Percentiles rank a stretch among this genome's conserved stretches.
Evolutionary conservation across 805 yeast species (phyloP).

Genomic region (Kodamaea neixiangensis): DNA sequence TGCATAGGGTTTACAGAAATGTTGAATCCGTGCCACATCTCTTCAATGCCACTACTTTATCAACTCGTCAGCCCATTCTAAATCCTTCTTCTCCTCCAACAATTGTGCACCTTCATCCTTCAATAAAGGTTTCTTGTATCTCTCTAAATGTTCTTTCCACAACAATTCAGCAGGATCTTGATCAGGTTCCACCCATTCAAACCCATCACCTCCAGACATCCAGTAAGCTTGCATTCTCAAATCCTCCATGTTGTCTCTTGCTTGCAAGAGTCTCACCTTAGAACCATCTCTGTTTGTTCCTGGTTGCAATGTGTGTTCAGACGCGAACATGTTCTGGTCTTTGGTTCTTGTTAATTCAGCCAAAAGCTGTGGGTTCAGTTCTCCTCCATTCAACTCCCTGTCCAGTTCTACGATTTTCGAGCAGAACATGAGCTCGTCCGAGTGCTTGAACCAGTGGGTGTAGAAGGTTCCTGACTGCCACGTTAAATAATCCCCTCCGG

Average conservation of each 20-base stretch:
- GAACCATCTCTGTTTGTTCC: conserved; percentile 40
- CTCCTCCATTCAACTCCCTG: conserved; percentile 50
- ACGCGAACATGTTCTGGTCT: conserved; percentile 22
- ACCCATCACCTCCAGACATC: conserved; percentile 84
- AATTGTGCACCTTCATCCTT: conserved; percentile 10
- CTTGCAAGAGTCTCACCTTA: conserved; percentile 39
- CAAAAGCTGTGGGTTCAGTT: conserved; percentile 30
- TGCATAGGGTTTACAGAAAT: background rate
- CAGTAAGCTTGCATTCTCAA: conserved; percentile 76
- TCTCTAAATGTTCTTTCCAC: conserved; percentile 36
- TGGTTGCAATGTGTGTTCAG: conserved; percentile 31
- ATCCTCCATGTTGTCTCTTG: conserved; percentile 59
- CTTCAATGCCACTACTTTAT: background rate
- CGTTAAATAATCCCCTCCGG: conserved; percentile 54
- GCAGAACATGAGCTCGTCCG: conserved; percentile 69
- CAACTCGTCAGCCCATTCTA: conserved; percentile 45
- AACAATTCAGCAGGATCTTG: conserved; percentile 78
- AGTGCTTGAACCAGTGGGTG: conserved; percentile 61
- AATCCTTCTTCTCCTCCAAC: conserved; percentile 17
- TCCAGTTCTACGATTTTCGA: conserved; percentile 68
- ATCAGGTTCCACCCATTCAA: conserved; percentile 89
- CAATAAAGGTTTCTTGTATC: conserved; percentile 21
- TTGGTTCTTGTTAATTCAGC: conserved; percentile 39
- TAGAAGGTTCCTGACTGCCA: conserved; percentile 70
- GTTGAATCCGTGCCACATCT: too few relatives aligned